Evolutionary conservation across 108 stramenopile species (phyloP).

Genomic region (Fragilaria radians): DNA sequence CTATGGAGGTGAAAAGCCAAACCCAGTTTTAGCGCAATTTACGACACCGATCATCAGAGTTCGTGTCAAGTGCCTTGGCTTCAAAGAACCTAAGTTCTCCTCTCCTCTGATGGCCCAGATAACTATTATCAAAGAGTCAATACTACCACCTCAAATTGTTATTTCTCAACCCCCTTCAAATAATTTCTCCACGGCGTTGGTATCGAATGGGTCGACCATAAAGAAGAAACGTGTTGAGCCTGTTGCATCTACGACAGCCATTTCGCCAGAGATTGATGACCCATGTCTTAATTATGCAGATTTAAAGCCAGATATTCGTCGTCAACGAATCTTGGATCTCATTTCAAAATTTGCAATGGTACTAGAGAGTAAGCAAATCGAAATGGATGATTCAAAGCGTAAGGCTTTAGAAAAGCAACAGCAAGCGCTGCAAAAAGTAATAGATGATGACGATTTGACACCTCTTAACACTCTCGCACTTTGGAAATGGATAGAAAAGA

Average conservation of each 20-base stretch:
- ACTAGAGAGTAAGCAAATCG: slow-evolving; percentile 6
- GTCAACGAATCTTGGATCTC: slow-evolving; percentile 23
- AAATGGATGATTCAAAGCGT: not conserved
- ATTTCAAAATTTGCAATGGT: slow-evolving; percentile 14
- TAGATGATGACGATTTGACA: slow-evolving; percentile 7
- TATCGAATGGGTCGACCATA: not conserved
- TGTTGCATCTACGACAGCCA: not conserved
- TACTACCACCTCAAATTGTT: not conserved
- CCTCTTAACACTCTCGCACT: not conserved
- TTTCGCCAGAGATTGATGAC: slow-evolving; percentile 2
- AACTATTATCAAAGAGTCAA: not conserved
- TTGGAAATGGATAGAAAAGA: slow-evolving; percentile 9
- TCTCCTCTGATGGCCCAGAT: slow-evolving; percentile 1
- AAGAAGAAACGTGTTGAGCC: not conserved
- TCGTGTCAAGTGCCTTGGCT: not conserved
- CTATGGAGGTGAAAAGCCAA: slow-evolving; percentile 15
- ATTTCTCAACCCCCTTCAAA: not conserved
- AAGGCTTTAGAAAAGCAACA: not conserved
- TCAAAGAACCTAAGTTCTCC: slow-evolving; percentile 5
- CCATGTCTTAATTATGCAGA: slow-evolving; percentile 19
- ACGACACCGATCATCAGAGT: not conserved
- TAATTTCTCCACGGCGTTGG: not conserved
- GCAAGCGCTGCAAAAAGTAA: slow-evolving; percentile 1
- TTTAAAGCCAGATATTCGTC: slow-evolving; percentile 20
- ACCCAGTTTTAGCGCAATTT: not conserved